These are phyloP conservation scores for Skeletonema potamos DNA, from an alignment of 108 stramenopile species.

Conservation along the genomic window DNA sequence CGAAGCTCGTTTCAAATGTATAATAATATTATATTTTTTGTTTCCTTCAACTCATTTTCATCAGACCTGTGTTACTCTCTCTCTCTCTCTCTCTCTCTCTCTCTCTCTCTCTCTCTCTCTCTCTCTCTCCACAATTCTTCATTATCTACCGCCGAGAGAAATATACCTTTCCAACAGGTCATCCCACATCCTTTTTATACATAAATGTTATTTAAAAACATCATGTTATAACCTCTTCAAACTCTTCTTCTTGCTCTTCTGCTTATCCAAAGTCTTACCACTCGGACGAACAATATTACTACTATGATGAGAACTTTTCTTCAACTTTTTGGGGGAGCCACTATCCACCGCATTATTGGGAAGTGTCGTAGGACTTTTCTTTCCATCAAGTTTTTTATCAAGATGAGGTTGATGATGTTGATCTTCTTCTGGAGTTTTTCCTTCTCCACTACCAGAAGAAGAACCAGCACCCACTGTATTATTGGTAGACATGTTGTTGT, in stretches of 20 bases:
- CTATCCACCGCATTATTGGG: neutral
- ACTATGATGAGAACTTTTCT: constrained; percentile 21
- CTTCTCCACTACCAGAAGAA: neutral
- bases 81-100: too few relatives aligned
- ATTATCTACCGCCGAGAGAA: neutral
- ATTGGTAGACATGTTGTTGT: too few relatives aligned
- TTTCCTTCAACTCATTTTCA: too few relatives aligned
- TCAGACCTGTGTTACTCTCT: too few relatives aligned
- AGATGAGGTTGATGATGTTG: neutral
- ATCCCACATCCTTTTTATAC: neutral
- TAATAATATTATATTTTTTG: too few relatives aligned
- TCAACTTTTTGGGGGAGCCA: neutral
- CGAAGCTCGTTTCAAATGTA: too few relatives aligned
- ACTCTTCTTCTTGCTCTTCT: constrained; percentile 76
- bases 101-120: too few relatives aligned
- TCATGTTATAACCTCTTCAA: constrained; percentile 71
- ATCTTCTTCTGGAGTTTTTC: neutral
- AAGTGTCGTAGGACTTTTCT: neutral
- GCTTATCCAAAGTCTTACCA: constrained; percentile 42
- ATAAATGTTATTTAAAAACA: neutral
- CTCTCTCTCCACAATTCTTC: neutral
- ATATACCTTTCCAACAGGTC: too few relatives aligned
- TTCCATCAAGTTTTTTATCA: neutral
- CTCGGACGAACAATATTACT: constrained; percentile 31
- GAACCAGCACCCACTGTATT: neutral